Evolutionary conservation across 2,329 filamentous ascomycete species (phyloP).

Genomic region (Penicillium sclerotigenum): DNA sequence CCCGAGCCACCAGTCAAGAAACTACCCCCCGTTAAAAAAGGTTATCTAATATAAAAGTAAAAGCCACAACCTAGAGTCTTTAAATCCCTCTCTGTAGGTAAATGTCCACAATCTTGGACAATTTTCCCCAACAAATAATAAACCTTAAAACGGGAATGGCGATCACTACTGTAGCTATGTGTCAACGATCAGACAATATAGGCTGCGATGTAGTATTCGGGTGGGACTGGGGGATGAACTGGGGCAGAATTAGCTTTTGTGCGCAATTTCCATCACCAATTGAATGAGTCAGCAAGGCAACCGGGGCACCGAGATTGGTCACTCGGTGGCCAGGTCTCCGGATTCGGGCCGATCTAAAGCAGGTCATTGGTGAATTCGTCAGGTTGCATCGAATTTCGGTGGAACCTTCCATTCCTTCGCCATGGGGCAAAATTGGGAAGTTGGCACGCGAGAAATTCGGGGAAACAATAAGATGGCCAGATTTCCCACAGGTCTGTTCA

Average conservation of each 20-base stretch:
- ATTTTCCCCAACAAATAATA: not conserved
- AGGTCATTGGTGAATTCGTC: not conserved
- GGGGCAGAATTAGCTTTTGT: not conserved
- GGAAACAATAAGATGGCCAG: constrained; percentile 1
- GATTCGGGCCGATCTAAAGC: constrained; percentile 1
- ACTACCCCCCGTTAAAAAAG: not conserved
- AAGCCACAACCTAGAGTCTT: not conserved
- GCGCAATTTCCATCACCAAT: constrained; percentile 7
- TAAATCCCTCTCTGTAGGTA: not conserved
- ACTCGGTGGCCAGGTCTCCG: not conserved
- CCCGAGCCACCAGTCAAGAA: not conserved
- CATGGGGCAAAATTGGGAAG: not conserved
- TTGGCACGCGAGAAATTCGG: not conserved
- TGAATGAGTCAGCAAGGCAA: constrained; percentile 5
- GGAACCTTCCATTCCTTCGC: constrained; percentile 1
- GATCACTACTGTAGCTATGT: not conserved
- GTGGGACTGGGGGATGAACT: not conserved
- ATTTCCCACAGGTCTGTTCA: not conserved
- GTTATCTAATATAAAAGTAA: not conserved
- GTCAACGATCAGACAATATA: not conserved
- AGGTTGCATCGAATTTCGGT: constrained; percentile 5
- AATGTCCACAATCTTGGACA: not conserved
- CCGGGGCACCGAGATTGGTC: not conserved
- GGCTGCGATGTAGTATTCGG: not conserved
- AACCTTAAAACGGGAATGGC: not conserved